These are phyloP conservation scores for Hagleromyces aurorensis DNA, from an alignment of 805 yeast species.

Conservation along the genomic window DNA sequence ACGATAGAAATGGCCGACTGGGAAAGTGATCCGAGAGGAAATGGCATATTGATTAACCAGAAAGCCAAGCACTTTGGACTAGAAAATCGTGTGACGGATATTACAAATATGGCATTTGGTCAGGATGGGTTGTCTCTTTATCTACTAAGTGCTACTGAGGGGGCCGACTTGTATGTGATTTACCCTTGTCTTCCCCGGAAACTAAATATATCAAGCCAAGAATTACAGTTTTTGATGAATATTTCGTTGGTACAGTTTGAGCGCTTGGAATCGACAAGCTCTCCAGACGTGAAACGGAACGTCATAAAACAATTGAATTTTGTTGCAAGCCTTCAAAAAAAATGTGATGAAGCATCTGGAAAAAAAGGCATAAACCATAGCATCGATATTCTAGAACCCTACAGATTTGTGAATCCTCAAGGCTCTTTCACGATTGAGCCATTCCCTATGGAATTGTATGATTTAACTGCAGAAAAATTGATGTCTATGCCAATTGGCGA, in stretches of 20 bases:
- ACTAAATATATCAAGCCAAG: slow-evolving; percentile 9
- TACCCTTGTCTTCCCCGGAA: slow-evolving; percentile 54
- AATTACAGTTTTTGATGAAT: slow-evolving; percentile 28
- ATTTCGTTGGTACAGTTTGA: slow-evolving; percentile 23
- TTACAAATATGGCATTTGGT: slow-evolving; percentile 21
- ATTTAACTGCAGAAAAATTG: slow-evolving; percentile 36
- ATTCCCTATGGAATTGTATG: slow-evolving; percentile 47
- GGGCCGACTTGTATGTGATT: slow-evolving; percentile 47
- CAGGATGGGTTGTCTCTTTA: slow-evolving; percentile 46
- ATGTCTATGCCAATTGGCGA: slow-evolving; percentile 20
- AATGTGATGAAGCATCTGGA: slow-evolving; percentile 11
- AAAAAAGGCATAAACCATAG: slow-evolving; percentile 6
- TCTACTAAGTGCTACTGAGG: slow-evolving; percentile 40
- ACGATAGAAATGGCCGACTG: slow-evolving; percentile 20
- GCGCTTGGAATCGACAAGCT: slow-evolving; percentile 9
- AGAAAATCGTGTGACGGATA: slow-evolving; percentile 15
- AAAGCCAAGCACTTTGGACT: slow-evolving; percentile 16
- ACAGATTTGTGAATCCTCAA: slow-evolving; percentile 26
- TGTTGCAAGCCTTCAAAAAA: slow-evolving; percentile 29
- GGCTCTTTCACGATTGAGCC: slow-evolving; percentile 52
- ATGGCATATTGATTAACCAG: slow-evolving; percentile 5
- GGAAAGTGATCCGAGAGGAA: slow-evolving; percentile 5
- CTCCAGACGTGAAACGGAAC: slow-evolving; percentile 16
- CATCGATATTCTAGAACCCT: slow-evolving; percentile 4
- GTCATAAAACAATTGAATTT: slow-evolving; percentile 34